Percentiles rank a stretch among this genome's conserved stretches.
These are phyloP conservation scores for Zasmidium citrigriseum DNA, from an alignment of 2,329 filamentous ascomycete genomes.

Conservation along the genomic window DNA sequence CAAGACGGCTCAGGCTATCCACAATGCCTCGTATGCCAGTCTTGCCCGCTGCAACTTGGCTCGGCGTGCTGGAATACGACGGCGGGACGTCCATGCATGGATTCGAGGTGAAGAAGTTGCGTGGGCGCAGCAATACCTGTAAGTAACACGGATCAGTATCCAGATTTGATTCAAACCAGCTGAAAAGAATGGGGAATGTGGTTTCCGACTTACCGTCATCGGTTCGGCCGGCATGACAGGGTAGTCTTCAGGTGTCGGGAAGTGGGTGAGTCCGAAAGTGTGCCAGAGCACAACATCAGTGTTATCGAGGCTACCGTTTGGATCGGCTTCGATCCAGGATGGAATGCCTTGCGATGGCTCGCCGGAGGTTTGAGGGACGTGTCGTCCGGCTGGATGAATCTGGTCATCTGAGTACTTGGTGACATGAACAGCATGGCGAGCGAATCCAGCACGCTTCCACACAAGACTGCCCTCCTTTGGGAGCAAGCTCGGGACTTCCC, in stretches of 20 bases:
- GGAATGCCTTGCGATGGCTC: conserved; percentile 73
- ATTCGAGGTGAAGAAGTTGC: conserved; percentile 81
- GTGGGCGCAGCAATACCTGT: conserved; percentile 63
- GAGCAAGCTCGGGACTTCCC: conserved; percentile 76
- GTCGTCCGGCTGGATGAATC: conserved; percentile 80
- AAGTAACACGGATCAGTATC: background rate
- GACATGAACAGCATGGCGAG: conserved; percentile 82
- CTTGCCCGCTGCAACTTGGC: conserved; percentile 55
- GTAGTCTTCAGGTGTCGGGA: conserved; percentile 87
- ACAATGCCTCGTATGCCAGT: conserved; percentile 43
- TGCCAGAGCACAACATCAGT: conserved; percentile 91
- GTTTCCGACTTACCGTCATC: conserved; percentile 61
- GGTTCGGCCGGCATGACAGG: conserved; percentile 74
- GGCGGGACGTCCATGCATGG: conserved; percentile 80
- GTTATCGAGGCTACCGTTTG: conserved; percentile 70
- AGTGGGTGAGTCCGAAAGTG: conserved; percentile 88
- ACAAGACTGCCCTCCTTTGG: conserved; percentile 81
- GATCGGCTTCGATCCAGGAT: conserved; percentile 72
- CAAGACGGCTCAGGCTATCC: conserved; percentile 54
- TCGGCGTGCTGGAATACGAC: conserved; percentile 71
- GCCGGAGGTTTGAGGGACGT: conserved; percentile 85
- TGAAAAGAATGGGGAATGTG: background rate
- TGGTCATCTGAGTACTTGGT: conserved; percentile 83
- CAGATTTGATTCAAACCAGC: background rate
- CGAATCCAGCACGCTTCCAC: conserved; percentile 88